Percentiles rank a stretch among this genome's conserved stretches.
phyloP scores from a whole-genome alignment of 129 eudicot species.

The Dittrichia graveolens region DNA sequence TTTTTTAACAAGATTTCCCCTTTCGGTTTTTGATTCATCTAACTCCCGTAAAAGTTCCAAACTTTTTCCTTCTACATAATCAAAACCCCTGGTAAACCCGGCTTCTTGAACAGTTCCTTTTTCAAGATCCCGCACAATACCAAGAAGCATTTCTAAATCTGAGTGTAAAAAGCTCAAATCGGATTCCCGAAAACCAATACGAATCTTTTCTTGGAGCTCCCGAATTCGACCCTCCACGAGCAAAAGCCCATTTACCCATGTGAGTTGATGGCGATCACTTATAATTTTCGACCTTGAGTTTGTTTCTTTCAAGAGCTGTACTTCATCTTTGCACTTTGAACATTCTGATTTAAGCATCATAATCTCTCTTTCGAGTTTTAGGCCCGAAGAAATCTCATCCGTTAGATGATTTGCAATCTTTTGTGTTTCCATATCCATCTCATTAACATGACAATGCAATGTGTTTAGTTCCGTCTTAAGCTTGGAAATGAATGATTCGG shows the following conservation, averaged over 20 bases:
- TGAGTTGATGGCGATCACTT: constrained; percentile 12
- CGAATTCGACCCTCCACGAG: constrained; percentile 57
- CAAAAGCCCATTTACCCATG: constrained; percentile 45
- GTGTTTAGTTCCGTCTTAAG: constrained; percentile 70
- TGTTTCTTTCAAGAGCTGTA: constrained; percentile 47
- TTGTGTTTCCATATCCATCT: constrained; percentile 64
- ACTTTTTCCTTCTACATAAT: constrained; percentile 54
- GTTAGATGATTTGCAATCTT: constrained; percentile 54
- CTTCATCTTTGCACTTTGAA: constrained; percentile 59
- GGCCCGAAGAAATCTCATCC: constrained; percentile 61
- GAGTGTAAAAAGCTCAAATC: constrained; percentile 49
- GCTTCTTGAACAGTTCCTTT: constrained; percentile 53
- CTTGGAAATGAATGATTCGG: constrained; percentile 70
- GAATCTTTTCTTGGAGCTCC: constrained; percentile 55
- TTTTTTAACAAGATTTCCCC: constrained; percentile 64
- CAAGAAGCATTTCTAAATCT: constrained; percentile 58
- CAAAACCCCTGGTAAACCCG: constrained; percentile 42
- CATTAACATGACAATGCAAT: constrained; percentile 67
- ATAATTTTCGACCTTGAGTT: constrained; percentile 44
- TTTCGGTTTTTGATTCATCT: constrained; percentile 73
- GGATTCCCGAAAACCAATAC: constrained; percentile 44
- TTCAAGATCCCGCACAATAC: constrained; percentile 55
- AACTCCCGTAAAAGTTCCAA: constrained; percentile 64
- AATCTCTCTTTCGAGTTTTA: constrained; percentile 70
- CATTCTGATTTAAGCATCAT: constrained; percentile 64